Conservation (phyloP, 192 early-diverging fungal species). For the Rhizophagus clarus region DNA sequence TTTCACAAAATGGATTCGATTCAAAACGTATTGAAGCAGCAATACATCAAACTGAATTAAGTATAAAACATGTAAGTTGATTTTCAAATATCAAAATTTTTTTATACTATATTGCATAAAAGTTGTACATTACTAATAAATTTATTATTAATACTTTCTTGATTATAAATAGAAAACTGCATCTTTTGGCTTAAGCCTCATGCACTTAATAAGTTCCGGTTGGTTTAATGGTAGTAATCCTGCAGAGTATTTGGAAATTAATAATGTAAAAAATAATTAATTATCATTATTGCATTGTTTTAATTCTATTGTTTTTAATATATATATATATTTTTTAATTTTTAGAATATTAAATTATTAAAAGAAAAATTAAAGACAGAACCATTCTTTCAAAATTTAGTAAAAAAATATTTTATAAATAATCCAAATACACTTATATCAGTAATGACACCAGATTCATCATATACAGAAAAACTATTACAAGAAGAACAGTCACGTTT, state of each 20-base stretch:
- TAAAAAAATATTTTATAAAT: slow-evolving; percentile 76
- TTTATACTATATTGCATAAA: not conserved
- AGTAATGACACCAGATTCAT: slow-evolving; percentile 78
- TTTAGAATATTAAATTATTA: slow-evolving; percentile 69
- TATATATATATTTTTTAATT: not conserved
- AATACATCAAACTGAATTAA: slow-evolving; percentile 87
- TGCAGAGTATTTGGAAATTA: slow-evolving; percentile 77
- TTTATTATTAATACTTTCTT: not conserved
- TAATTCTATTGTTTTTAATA: not conserved
- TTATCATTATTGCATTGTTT: not conserved
- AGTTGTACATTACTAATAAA: slow-evolving; percentile 15
- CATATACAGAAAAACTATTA: slow-evolving; percentile 60
- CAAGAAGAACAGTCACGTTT: slow-evolving; percentile 71
- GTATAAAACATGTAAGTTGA: slow-evolving; percentile 76
- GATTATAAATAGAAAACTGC: slow-evolving; percentile 66
- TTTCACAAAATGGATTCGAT: slow-evolving; percentile 77
- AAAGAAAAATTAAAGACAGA: slow-evolving; percentile 58
- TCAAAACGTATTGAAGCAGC: slow-evolving; percentile 76
- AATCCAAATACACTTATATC: slow-evolving; percentile 80
- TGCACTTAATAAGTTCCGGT: slow-evolving; percentile 73
- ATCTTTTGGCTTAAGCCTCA: slow-evolving; percentile 83
- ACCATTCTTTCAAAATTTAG: slow-evolving; percentile 72
- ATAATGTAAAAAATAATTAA: slow-evolving; percentile 51
- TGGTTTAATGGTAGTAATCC: slow-evolving; percentile 92
- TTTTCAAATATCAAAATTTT: too few species aligned